Evolutionary conservation across 2,329 filamentous ascomycete species (phyloP), one percentile per base, ranked within the genome.

Genomic region (Orbilia javanica): DNA sequence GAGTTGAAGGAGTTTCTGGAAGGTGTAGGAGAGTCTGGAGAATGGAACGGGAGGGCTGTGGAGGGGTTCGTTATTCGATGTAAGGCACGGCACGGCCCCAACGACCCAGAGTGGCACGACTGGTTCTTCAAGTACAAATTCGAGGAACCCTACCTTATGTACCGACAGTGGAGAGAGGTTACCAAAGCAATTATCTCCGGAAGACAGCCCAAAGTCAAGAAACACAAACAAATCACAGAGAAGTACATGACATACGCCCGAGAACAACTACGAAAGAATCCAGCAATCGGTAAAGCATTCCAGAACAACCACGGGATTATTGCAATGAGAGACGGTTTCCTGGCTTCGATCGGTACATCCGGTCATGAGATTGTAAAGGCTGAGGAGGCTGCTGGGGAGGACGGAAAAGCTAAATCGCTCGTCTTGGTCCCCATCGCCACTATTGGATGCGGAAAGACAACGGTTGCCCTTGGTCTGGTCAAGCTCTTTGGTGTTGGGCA

Each of bases 111-210:
- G 0, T 96, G 90, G 83, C 86, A 89, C n/a, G 94, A 99, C 84
- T 99, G 96, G 96, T 99, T 99, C 85, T 99, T 99, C 90, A 99
- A 99, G 85, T 99, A 94, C 89, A 99, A 99, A 86, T 99, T 99
- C 78, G 96, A 99, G 83, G 96, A 99, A 85, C 96, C 96, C 0
- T 99, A 99, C 83, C 86, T 99, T 78, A 96, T 99, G 93, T 99
- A 98, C 85, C 90, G 96, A 25, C 96, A 99, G 85, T 99, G 96
- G 96, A 91, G 96, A 79, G 96, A 99, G 85, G 97, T 93, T 83
- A 99, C 96, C 48, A 98, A 97, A 84, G 89, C 93, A 4, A 85
- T 98, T 72, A 97, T 99, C 80, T 83, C 88, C 0, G 92, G 92
- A 13, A 92, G 89, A 81, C 85, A 89, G 44, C 93, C 94, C 10